Conservation (phyloP, 2,329 filamentous ascomycete species). For the Sporothrix inflata region DNA sequence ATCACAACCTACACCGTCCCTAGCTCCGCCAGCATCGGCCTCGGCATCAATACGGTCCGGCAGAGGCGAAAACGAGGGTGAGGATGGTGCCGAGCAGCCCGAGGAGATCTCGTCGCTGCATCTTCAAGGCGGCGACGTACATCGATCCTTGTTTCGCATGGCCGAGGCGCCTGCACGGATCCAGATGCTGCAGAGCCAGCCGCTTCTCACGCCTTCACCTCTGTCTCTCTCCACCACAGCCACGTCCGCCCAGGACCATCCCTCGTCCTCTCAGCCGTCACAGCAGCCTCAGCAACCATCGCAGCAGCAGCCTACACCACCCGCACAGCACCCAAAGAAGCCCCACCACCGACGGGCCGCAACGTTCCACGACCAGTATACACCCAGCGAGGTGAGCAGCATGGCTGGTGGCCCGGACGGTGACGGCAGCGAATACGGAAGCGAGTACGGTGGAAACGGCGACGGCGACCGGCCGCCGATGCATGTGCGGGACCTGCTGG, state of each 20-base stretch:
- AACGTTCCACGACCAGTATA: slow-evolving; percentile 64
- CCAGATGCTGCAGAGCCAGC: slow-evolving; percentile 39
- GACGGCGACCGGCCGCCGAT: slow-evolving; percentile 37
- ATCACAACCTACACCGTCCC: not conserved
- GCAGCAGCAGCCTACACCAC: not conserved
- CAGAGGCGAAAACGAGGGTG: not conserved
- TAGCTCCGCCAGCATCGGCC: not conserved
- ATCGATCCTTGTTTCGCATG: slow-evolving; percentile 76
- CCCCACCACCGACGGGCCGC: slow-evolving; percentile 55
- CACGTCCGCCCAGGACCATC: not conserved
- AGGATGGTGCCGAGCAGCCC: not conserved
- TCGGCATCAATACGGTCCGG: slow-evolving; percentile 19
- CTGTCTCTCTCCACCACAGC: slow-evolving; percentile 11
- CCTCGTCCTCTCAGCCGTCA: not conserved
- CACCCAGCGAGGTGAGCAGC: not conserved
- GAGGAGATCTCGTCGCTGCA: slow-evolving; percentile 55
- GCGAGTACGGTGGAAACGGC: slow-evolving; percentile 33
- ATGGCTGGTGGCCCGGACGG: not conserved
- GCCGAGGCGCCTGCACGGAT: slow-evolving; percentile 57
- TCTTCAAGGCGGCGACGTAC: slow-evolving; percentile 76
- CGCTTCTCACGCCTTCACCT: slow-evolving; percentile 22
- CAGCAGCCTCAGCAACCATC: not conserved
- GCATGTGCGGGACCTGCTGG: slow-evolving; percentile 42
- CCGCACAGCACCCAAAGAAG: not conserved
- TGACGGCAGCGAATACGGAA: not conserved